Evolutionary conservation across 106 monocot genomes (phyloP).

Genomic region (Platanthera zijinensis): DNA sequence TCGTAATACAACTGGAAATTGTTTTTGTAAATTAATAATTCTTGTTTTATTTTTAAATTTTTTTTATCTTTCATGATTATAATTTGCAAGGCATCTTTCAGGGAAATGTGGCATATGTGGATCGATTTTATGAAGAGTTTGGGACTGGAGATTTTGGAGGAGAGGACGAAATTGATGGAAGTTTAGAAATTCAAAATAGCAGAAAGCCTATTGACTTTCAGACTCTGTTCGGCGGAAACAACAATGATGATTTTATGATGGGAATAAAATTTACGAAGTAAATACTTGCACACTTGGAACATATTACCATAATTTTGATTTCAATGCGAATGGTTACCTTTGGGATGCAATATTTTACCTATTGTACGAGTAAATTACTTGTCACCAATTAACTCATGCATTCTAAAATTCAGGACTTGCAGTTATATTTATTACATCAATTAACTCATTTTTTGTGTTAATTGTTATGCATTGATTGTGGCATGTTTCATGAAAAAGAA

Average conservation of each 20-base stretch:
- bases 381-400: background rate
- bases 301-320: background rate
- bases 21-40: background rate
- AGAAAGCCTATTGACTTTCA: slow-evolving; percentile 66
- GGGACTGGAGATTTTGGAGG: slow-evolving; percentile 38
- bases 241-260: slow-evolving; percentile 77
- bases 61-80: background rate
- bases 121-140: slow-evolving; percentile 66
- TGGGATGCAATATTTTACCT: background rate
- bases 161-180: slow-evolving; percentile 13
- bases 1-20: background rate
- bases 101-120: slow-evolving; percentile 68
- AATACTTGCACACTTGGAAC: background rate
- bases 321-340: background rate
- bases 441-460: background rate
- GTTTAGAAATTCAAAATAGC: slow-evolving; percentile 25
- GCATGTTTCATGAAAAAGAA: too few species aligned
- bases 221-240: slow-evolving; percentile 77
- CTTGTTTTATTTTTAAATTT: background rate
- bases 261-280: slow-evolving; percentile 97
- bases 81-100: slow-evolving; percentile 13
- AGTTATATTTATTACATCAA: background rate
- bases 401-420: background rate
- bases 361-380: background rate
- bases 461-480: too few species aligned